Evolutionary conservation across 176 grass and related monocot species (phyloP), one percentile per base, ranked within the genome.

Genomic region (Oryza glumipatula): DNA sequence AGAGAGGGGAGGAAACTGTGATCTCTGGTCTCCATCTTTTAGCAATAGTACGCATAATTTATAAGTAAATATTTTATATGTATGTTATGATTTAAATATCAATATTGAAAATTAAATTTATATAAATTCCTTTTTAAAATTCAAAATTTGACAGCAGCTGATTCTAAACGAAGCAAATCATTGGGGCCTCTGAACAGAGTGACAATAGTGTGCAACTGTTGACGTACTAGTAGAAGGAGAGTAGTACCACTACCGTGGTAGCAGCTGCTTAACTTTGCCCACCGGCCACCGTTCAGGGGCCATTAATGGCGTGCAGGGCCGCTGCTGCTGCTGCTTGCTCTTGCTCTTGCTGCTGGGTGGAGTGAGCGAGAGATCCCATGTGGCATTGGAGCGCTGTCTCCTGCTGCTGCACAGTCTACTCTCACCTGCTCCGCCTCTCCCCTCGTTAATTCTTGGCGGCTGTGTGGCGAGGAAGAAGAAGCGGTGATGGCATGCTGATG

Each of bases 371-470:
- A 67, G 67, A 61, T 86, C 83, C 52, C 75, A 71, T 79, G 76
- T 35, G 76, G 76, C 76, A 24, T 7, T 51, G 38, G 36, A 74
- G 11, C 32, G 30, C 49, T 21, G 16, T 35, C 13, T 12, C 30
- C 4, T 8, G 41, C 15, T 22, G 16, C 22, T 63, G 12, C 68
- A 38, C 49, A 24, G 60, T 9, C 45, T 45, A 12, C 3, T 56
- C 77, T 44, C 66, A 70, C 74, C 83, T 47, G 77, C 84, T 78
- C 32, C 44, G 26, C 69, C 77, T 41, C 76, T 47, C 41, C 44
- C 73, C 14, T 22, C n/a, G 39, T 67, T 66, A 52, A 26, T 78
- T 83, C 54, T 22, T 67, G 28, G 33, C 67, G 71, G 54, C 56
- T 82, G 66, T 46, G 39, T 68, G 24, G 11, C 2, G 30, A 67